Base-by-base conservation (phyloP, 2,329 filamentous ascomycete species). In the Dothideomycetidae sp. region DNA sequence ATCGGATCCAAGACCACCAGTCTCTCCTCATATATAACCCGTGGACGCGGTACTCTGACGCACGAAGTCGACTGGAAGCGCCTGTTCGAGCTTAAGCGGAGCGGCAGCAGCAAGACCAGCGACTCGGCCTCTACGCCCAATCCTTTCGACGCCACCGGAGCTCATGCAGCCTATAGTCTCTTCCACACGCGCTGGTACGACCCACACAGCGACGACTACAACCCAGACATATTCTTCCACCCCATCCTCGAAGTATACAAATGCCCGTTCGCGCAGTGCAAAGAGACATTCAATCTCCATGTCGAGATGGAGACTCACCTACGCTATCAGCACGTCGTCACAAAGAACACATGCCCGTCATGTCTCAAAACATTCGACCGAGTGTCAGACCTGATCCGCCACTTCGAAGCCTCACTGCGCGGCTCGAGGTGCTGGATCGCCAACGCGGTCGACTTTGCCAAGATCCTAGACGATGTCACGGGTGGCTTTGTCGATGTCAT, bases 191-290 rank as follows among this genome's bases (percentile, higher is more conserved):
- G 54, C 10, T 62, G 61, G 44, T 64, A 59, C 58, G 62, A 77
- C 39, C 73, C 73, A 0, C 45, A 59, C 3, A 58, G 63, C 34
- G 53, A 52, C 1, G 53, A 59, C 7, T 77, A 70, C 53, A 61
- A 67, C 29, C 52, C 61, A 1, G 53, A 59, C 2, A 53, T 56
- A 4, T 76, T 73, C 56, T 63, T 51, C 39, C 56, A 66, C 29
- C 36, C 52, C 0, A 52, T 62, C 18, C 55, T 60, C 1, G 50
- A 56, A 31, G 60, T 56, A 33, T 79, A 63, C 55, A 58, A 53
- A 37, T 79, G 75, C 38, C 74, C 73, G 0, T 63, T 68, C 39
- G 44, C 46, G 1, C 46, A 51, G 3, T 78, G 75, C 63, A 54
- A 57, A 10, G 31, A 49, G 21, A 51, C 54, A 21, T 58, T 55